Evolutionary conservation across 2,329 filamentous ascomycete genomes (phyloP).

Genomic region (Cytospora schulzeri): DNA sequence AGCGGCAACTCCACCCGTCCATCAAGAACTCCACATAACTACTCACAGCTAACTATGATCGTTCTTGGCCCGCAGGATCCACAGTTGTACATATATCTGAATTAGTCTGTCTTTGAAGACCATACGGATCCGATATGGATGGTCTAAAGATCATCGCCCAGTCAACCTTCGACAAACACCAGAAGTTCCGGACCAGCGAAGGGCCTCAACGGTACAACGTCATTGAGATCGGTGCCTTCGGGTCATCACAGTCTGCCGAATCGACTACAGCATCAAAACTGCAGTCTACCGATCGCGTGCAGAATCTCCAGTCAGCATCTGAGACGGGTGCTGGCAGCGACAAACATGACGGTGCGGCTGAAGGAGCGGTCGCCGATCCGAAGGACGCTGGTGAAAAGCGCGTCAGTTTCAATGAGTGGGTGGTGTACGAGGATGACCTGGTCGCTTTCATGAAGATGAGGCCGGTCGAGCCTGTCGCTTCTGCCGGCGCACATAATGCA

Average conservation of each 20-base stretch:
- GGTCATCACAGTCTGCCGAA: not conserved
- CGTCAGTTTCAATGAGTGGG: conserved; percentile 27
- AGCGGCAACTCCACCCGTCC: not conserved
- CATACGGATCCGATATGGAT: conserved; percentile 16
- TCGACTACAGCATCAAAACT: conserved; percentile 6
- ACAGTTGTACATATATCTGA: not conserved
- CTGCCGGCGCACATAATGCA: not conserved
- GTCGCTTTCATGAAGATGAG: conserved; percentile 26
- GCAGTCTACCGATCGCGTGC: conserved; percentile 11
- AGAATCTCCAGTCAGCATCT: not conserved
- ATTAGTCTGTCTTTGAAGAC: not conserved
- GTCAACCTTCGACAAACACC: conserved; percentile 28
- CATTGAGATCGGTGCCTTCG: conserved; percentile 27
- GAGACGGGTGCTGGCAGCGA: not conserved
- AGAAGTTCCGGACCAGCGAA: conserved; percentile 21
- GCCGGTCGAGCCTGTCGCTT: conserved; percentile 12
- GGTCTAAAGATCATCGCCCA: conserved; percentile 26
- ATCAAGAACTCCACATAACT: conserved; percentile 2
- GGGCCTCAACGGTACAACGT: conserved; percentile 25
- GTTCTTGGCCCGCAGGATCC: conserved; percentile 10
- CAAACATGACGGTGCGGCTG: conserved; percentile 2
- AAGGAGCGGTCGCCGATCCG: not conserved
- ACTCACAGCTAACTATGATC: not conserved
- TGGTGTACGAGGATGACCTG: conserved; percentile 28
- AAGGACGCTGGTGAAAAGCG: conserved; percentile 1